Evolutionary conservation across 2,329 filamentous ascomycete genomes (phyloP), one percentile per base, ranked within the genome.

Genomic region (Fusarium cyanostomum): DNA sequence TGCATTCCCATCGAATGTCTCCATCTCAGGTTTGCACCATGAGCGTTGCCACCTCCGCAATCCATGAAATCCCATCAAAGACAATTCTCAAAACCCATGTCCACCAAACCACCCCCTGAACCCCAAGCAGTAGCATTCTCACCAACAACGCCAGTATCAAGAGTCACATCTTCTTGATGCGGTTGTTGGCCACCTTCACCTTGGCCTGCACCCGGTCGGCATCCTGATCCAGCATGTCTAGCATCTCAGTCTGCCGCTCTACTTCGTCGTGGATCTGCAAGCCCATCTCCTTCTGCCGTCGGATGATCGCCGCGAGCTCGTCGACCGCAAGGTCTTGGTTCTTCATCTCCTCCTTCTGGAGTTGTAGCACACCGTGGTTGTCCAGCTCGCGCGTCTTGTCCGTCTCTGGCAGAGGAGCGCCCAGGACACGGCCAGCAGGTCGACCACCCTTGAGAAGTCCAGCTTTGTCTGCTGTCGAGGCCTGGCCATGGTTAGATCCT

Each of bases 251-350:
- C 79, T 94, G 91, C 65, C 86, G 77, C 50, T 87, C 84, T 53
- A 94, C 82, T 79, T 94, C 92, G 45, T 88, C 84, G 63, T 91
- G 85, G 71, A 95, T 94, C 54, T 87, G 84, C 42, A 92, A 79
- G 1, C 91, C 91, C 85, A 94, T 91, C 76, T 93, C 89, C 71
- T 86, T 89, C 79, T 94, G 89, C 56, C 89, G 80, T 43, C 87
- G 80, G 42, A 94, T 88, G 43, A 92, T 88, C 64, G 86, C 86
- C 2, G 85, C 83, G 52, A 95, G 78, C 67, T 86, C 82, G 15
- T 90, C 84, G 3, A 95, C 84, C 67, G 91, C 89, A 68, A 88
- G 75, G 66, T 95, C 92, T 71, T 96, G 92, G 64, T 91, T 87
- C 50, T 82, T 72, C 82, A 94, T 92, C 74, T 92, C 86, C 71